These are phyloP conservation scores for Magnolia kwangsiensis DNA, from an alignment of 164 flowering plant species.

Conservation along the genomic window DNA sequence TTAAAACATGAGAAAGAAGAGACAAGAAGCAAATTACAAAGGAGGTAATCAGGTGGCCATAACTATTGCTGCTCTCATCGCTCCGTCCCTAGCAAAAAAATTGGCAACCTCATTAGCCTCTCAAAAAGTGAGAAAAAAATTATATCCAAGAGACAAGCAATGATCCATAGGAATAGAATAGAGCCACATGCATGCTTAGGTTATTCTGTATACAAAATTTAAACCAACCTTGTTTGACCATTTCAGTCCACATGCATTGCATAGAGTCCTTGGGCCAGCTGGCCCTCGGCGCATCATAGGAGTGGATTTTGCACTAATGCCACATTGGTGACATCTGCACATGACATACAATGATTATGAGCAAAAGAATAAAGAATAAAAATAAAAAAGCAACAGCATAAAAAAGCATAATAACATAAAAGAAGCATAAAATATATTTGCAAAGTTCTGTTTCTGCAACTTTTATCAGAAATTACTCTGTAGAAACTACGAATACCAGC, in stretches of 20 bases:
- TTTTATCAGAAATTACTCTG: neutral
- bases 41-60: neutral
- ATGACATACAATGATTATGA: neutral
- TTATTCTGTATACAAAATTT: neutral
- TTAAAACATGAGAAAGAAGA: neutral
- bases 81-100: neutral
- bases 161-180: neutral
- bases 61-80: neutral
- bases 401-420: neutral
- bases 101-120: neutral
- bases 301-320: slow-evolving; percentile 18
- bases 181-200: neutral
- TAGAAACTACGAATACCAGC: neutral
- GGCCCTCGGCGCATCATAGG: slow-evolving; percentile 28
- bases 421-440: neutral
- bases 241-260: slow-evolving; percentile 26
- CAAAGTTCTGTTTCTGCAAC: neutral
- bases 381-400: neutral
- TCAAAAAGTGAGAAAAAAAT: neutral
- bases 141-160: neutral
- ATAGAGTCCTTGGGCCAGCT: slow-evolving; percentile 16
- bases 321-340: slow-evolving; percentile 17
- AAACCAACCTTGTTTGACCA: slow-evolving; percentile 21
- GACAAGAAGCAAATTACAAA: neutral
- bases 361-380: neutral